A percentile compares a stretch with the other conserved stretches of the same genome.
phyloP scores from a whole-genome alignment of 2,329 filamentous ascomycete genomes.

The Fusarium humuli region DNA sequence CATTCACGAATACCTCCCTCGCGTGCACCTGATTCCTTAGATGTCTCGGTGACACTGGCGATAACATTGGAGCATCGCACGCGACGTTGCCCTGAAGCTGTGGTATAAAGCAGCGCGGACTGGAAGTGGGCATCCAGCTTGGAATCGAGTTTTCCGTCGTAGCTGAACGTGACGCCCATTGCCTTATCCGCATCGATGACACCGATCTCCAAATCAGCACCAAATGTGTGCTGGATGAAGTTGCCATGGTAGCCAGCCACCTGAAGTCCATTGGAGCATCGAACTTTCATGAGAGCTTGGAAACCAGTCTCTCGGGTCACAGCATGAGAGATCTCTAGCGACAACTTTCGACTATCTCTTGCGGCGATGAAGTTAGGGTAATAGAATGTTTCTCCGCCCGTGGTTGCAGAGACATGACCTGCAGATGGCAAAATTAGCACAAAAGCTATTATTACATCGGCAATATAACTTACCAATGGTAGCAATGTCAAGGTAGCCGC shows the following conservation, averaged over 20 bases:
- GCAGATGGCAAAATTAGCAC: conserved; percentile 13
- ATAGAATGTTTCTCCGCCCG: conserved; percentile 96
- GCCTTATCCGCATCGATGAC: conserved; percentile 94
- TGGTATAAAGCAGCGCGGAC: conserved; percentile 92
- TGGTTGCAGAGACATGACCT: conserved; percentile 86
- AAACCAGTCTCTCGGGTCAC: conserved; percentile 92
- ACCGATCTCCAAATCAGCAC: conserved; percentile 93
- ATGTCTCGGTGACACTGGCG: conserved; percentile 83
- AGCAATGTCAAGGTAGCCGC: conserved; percentile 91
- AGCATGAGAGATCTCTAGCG: conserved; percentile 85
- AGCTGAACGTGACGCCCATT: conserved; percentile 88
- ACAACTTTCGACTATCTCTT: conserved; percentile 85
- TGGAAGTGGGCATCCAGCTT: conserved; percentile 99
- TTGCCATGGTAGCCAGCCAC: conserved; percentile 95
- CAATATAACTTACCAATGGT: conserved; percentile 75
- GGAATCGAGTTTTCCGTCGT: conserved; percentile 96
- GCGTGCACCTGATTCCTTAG: conserved; percentile 54
- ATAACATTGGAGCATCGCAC: conserved; percentile 95
- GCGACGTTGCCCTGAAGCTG: conserved; percentile 85
- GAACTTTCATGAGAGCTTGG: conserved; percentile 97
- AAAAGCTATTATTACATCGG: neutral
- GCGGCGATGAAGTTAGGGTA: conserved; percentile 95
- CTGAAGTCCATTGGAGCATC: conserved; percentile 95
- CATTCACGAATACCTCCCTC: conserved; percentile 75
- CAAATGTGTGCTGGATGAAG: conserved; percentile 95